A percentile compares a stretch with the other conserved stretches of the same genome.
phyloP scores from a whole-genome alignment of 2,329 filamentous ascomycete species.

The Blastomyces parvus region DNA sequence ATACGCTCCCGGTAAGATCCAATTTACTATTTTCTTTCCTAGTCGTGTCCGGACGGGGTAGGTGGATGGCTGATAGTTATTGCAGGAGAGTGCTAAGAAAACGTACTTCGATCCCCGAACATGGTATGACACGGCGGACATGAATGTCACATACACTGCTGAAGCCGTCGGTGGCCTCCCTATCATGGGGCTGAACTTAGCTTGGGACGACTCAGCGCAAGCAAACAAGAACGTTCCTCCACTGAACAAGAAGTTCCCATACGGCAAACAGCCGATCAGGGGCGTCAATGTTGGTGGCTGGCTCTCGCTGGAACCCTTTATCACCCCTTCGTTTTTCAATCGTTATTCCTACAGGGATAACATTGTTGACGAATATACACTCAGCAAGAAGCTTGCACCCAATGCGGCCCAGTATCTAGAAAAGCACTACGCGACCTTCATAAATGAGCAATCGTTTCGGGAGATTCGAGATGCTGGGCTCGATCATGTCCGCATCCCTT shows the following conservation, averaged over 20 bases:
- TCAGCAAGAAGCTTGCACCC: conserved; percentile 60
- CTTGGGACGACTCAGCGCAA: conserved; percentile 72
- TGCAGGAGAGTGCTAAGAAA: conserved; percentile 51
- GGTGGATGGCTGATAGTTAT: conserved; percentile 13
- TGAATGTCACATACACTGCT: conserved; percentile 90
- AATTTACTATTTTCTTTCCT: background rate
- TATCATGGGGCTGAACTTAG: conserved; percentile 75
- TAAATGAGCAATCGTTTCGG: conserved; percentile 72
- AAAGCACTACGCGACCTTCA: conserved; percentile 80
- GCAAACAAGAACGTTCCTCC: conserved; percentile 74
- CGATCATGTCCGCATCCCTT: conserved; percentile 94
- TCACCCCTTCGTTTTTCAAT: conserved; percentile 82
- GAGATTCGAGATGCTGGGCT: conserved; percentile 81
- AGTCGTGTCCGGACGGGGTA: background rate
- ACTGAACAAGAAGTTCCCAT: conserved; percentile 67
- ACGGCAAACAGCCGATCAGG: conserved; percentile 67
- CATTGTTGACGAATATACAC: conserved; percentile 81
- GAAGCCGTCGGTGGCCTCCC: conserved; percentile 76
- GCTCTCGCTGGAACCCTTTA: conserved; percentile 89
- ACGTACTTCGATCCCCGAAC: conserved; percentile 79
- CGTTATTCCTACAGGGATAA: conserved; percentile 51
- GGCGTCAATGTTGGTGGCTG: conserved; percentile 92
- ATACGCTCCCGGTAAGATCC: conserved; percentile 47
- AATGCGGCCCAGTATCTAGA: conserved; percentile 63
- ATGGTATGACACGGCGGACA: conserved; percentile 82